Evolutionary conservation across 108 stramenopile genomes (phyloP).

Genomic region (Chaetoceros tenuissimus): DNA sequence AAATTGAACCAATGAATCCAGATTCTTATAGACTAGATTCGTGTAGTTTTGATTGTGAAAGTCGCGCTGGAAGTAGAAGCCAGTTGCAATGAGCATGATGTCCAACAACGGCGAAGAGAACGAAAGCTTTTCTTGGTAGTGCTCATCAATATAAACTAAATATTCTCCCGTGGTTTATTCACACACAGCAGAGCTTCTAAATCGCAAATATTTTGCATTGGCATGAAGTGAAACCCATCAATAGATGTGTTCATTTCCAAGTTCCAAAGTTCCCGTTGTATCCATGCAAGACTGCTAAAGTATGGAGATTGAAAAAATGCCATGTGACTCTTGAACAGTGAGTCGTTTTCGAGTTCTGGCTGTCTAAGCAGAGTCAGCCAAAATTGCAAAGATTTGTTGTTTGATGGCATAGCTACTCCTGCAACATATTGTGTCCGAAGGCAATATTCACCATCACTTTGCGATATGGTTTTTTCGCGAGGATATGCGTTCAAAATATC

Average conservation of each 20-base stretch:
- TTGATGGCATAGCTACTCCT: slow-evolving; percentile 30
- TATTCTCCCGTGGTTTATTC: no score
- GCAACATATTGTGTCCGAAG: slow-evolving; percentile 9
- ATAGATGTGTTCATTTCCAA: neutral
- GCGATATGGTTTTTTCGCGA: neutral
- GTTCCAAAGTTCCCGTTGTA: slow-evolving; percentile 18
- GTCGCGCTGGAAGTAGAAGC: no score
- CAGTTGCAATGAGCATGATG: no score
- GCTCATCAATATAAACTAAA: no score
- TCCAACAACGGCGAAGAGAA: no score
- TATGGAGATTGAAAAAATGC: slow-evolving; percentile 28
- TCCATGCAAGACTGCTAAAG: slow-evolving; percentile 17
- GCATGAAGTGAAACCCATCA: slow-evolving; percentile 43
- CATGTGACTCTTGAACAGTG: slow-evolving; percentile 27
- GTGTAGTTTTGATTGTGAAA: no score
- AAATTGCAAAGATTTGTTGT: slow-evolving; percentile 16
- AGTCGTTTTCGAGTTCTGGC: slow-evolving; percentile 19
- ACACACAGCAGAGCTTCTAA: no score
- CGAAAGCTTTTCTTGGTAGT: no score
- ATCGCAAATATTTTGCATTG: slow-evolving; percentile 13
- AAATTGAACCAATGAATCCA: no score
- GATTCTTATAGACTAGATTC: no score
- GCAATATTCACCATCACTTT: neutral
- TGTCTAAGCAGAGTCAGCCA: slow-evolving; percentile 25
- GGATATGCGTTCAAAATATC: slow-evolving; percentile 26